phyloP scores from a whole-genome alignment of 2,329 filamentous ascomycete genomes.

The Stemphylium vesicarium region DNA sequence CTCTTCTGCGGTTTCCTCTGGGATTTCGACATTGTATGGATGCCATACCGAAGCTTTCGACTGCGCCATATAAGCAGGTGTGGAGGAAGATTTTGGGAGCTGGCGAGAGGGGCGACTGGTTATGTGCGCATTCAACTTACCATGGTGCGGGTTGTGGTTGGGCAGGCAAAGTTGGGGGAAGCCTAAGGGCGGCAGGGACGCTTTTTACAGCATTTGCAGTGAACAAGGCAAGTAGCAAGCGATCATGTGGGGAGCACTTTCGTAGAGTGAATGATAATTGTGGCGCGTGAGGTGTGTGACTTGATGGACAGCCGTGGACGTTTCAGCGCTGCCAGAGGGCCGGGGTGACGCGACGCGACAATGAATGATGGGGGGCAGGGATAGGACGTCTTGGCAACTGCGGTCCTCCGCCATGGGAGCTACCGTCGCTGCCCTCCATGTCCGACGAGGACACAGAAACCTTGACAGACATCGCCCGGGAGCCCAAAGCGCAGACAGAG shows the following conservation, averaged over 20 bases:
- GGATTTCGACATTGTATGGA: constrained; percentile 91
- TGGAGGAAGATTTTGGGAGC: too few species aligned
- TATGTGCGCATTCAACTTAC: constrained; percentile 19
- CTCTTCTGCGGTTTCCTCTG: constrained; percentile 86
- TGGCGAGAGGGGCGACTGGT: not conserved
- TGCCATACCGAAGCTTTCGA: constrained; percentile 64
- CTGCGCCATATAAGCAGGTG: constrained; percentile 27
- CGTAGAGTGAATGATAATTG: not conserved
- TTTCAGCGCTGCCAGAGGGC: not conserved
- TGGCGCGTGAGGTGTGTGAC: not conserved
- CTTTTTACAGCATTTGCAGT: constrained; percentile 16
- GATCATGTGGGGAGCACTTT: constrained; percentile 6
- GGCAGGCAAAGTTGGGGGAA: constrained; percentile 7
- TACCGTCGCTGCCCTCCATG: constrained; percentile 26
- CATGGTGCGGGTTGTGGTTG: constrained; percentile 22
- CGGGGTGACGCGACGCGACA: constrained; percentile 24
- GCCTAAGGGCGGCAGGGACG: constrained; percentile 7
- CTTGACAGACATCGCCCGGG: constrained; percentile 21
- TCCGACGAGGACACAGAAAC: constrained; percentile 19
- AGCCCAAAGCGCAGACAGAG: constrained; percentile 15
- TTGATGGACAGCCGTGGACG: not conserved
- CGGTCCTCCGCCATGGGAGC: constrained; percentile 22
- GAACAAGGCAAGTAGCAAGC: constrained; percentile 6
- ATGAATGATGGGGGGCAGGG: constrained; percentile 15
- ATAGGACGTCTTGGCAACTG: constrained; percentile 20